Conservation (phyloP, 2,329 filamentous ascomycete genomes). For the Magnaporthiopsis rhizophila region DNA sequence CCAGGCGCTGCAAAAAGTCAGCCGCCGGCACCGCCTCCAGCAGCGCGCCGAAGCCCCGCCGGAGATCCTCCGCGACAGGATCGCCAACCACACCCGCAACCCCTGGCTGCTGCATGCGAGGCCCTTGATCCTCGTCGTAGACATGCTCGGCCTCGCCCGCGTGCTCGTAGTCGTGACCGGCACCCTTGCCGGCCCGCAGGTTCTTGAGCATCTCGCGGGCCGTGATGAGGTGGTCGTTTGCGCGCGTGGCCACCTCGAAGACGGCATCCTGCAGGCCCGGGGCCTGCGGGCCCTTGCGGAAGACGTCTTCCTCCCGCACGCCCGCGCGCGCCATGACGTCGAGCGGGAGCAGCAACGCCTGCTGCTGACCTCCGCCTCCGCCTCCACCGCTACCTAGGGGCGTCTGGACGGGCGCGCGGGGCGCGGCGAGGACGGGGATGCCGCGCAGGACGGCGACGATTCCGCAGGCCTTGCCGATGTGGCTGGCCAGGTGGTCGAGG, state of each 20-base stretch:
- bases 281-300: constrained; percentile 70
- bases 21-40: constrained; percentile 72
- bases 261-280: constrained; percentile 80
- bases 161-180: constrained; percentile 86
- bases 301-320: constrained; percentile 82
- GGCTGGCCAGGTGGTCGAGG: constrained; percentile 86
- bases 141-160: constrained; percentile 63
- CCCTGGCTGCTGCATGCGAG: too few species aligned
- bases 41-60: constrained; percentile 68
- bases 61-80: constrained; percentile 31
- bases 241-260: constrained; percentile 85
- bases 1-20: constrained; percentile 69
- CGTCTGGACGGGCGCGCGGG: constrained; percentile 43
- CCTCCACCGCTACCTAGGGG: constrained; percentile 28
- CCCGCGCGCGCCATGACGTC: constrained; percentile 81
- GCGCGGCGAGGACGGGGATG: constrained; percentile 79
- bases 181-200: constrained; percentile 61
- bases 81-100: constrained; percentile 19
- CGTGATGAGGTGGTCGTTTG: constrained; percentile 92
- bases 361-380: constrained; percentile 28
- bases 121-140: constrained; percentile 26
- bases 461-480: constrained; percentile 89
- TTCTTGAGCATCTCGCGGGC: constrained; percentile 85
- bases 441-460: constrained; percentile 83
- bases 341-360: constrained; percentile 67